Evolutionary conservation across 208 protist genomes (phyloP).

Genomic region (Trypanosoma brucei): DNA sequence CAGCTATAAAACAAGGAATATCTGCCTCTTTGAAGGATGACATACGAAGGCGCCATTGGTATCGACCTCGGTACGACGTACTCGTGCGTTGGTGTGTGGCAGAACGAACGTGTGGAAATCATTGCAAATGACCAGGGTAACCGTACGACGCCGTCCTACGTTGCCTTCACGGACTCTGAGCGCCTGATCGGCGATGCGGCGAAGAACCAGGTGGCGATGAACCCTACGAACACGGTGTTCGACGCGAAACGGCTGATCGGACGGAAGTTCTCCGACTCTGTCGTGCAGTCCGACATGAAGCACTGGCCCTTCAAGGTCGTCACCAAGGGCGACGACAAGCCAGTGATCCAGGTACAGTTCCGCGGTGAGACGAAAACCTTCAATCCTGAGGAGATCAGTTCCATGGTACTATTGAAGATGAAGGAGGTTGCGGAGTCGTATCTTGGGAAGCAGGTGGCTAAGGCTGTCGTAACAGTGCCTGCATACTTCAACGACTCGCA

Average conservation of each 20-base stretch:
- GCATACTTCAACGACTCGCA: slow-evolving; percentile 98
- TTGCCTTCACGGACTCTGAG: slow-evolving; percentile 97
- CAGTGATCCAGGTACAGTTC: slow-evolving; percentile 49
- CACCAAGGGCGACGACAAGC: slow-evolving; percentile 33
- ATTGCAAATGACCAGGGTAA: slow-evolving; percentile 99
- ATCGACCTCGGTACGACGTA: slow-evolving; percentile 96
- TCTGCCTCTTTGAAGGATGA: slow-evolving; percentile 16
- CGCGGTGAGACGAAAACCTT: slow-evolving; percentile 87
- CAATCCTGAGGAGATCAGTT: slow-evolving; percentile 94
- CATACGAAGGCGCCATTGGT: slow-evolving; percentile 61
- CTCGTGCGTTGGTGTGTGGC: slow-evolving; percentile 95
- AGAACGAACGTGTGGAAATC: slow-evolving; percentile 95
- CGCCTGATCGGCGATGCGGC: slow-evolving; percentile 96
- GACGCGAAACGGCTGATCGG: slow-evolving; percentile 96
- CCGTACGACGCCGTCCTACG: slow-evolving; percentile 98
- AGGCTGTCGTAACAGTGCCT: slow-evolving; percentile 96
- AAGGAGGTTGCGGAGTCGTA: slow-evolving; percentile 94
- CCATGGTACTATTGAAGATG: slow-evolving; percentile 94
- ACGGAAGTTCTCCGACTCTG: slow-evolving; percentile 75
- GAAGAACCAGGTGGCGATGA: slow-evolving; percentile 83
- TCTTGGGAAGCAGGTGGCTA: slow-evolving; percentile 89
- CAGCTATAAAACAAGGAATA: slow-evolving; percentile 40
- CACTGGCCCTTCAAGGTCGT: slow-evolving; percentile 93
- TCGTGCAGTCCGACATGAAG: slow-evolving; percentile 88
- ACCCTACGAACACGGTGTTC: slow-evolving; percentile 89